Percentiles rank a stretch among this genome's conserved stretches.
These are phyloP conservation scores for Alloascoidea africana DNA, from an alignment of 805 yeast species.

Conservation along the genomic window DNA sequence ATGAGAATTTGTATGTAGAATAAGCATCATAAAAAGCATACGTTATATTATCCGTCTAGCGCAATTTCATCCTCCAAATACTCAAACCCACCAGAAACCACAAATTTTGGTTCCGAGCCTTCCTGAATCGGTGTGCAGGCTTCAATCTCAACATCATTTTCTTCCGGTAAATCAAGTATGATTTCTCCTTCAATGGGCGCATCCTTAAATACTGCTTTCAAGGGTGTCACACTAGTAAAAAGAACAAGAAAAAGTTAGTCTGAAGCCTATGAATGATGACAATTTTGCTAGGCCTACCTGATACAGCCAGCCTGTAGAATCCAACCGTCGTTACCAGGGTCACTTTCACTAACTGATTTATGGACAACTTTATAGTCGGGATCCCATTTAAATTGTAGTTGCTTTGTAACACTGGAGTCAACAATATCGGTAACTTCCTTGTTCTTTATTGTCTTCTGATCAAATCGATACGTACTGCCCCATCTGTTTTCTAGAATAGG, in stretches of 20 bases:
- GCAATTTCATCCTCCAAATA: background rate
- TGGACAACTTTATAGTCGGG: slow-evolving; percentile 69
- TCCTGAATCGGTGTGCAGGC: background rate
- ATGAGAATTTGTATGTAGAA: no score
- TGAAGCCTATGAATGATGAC: background rate
- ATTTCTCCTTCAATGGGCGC: slow-evolving; percentile 51
- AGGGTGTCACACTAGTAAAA: slow-evolving; percentile 39
- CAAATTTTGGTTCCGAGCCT: background rate
- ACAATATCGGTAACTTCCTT: background rate
- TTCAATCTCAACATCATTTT: no score
- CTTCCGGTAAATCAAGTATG: slow-evolving; percentile 11
- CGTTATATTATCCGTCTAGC: background rate
- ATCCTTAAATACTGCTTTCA: slow-evolving; percentile 55
- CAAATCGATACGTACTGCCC: slow-evolving; percentile 42
- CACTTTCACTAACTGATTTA: slow-evolving; percentile 28
- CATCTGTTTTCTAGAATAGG: slow-evolving; percentile 76
- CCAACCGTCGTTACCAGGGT: slow-evolving; percentile 50
- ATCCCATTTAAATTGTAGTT: slow-evolving; percentile 55
- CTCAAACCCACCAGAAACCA: slow-evolving; percentile 1
- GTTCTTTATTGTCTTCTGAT: slow-evolving; percentile 8
- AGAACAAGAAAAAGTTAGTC: no score
- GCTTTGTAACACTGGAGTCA: background rate
- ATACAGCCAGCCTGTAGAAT: slow-evolving; percentile 49
- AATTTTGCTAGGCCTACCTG: slow-evolving; percentile 19
- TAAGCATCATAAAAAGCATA: no score